A percentile compares a stretch with the other conserved stretches of the same genome.
phyloP scores from a whole-genome alignment of 2,329 filamentous ascomycete species.

The Fusarium gaditjirri region DNA sequence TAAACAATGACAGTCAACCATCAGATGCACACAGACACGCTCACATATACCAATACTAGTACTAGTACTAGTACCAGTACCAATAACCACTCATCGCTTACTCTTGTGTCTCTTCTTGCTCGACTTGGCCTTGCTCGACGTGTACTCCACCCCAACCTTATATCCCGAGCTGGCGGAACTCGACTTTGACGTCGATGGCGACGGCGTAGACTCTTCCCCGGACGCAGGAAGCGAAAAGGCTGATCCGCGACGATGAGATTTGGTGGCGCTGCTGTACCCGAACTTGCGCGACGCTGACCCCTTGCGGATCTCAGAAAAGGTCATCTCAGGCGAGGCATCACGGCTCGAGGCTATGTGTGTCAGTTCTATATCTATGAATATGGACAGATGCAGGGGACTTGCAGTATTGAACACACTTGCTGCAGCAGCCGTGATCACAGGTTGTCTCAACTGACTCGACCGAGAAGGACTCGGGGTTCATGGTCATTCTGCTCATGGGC shows the following conservation, averaged over 20 bases:
- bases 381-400: not conserved
- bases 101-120: constrained; percentile 45
- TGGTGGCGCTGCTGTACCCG: constrained; percentile 46
- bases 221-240: constrained; percentile 40
- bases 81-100: constrained; percentile 20
- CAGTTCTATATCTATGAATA: not conserved
- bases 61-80: too few relatives aligned
- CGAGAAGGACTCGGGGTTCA: constrained; percentile 47
- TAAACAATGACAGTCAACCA: not conserved
- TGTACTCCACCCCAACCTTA: constrained; percentile 46
- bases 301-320: constrained; percentile 52
- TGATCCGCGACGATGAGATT: constrained; percentile 47
- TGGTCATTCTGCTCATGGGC: constrained; percentile 45
- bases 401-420: constrained; percentile 58
- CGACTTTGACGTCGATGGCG: constrained; percentile 38
- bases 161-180: constrained; percentile 41
- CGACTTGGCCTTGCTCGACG: constrained; percentile 43
- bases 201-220: constrained; percentile 25
- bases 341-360: constrained; percentile 46
- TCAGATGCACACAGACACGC: not conserved
- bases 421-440: constrained; percentile 66
- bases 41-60: too few relatives aligned
- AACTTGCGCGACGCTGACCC: constrained; percentile 52
- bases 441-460: constrained; percentile 53
- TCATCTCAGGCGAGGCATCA: constrained; percentile 50